A percentile compares a stretch with the other conserved stretches of the same genome.
These are phyloP conservation scores for Neoboletus subvelutipes DNA, from an alignment of 768 basidiomycete genomes.

Conservation along the genomic window DNA sequence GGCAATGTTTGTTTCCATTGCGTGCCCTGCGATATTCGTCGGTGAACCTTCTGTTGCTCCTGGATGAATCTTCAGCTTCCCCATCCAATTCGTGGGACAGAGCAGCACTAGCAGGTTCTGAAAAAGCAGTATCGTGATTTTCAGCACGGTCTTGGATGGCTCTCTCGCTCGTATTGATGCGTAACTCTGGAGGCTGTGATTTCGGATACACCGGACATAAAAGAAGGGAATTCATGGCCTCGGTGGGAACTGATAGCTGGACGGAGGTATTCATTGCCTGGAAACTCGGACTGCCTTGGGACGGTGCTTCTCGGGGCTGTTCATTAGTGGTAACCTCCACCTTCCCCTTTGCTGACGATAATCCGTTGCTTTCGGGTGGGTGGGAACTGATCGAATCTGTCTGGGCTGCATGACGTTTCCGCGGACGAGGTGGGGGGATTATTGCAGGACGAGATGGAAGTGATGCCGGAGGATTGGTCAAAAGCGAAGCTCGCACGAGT, in stretches of 20 bases:
- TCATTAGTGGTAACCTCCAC: background rate
- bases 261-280: slow-evolving; percentile 12
- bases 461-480: background rate
- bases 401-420: slow-evolving; percentile 7
- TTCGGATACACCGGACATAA: slow-evolving; percentile 10
- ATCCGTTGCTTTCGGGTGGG: background rate
- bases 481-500: background rate
- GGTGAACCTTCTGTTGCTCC: slow-evolving; percentile 2
- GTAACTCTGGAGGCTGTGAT: slow-evolving; percentile 1
- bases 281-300: background rate
- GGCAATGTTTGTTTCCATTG: slow-evolving; percentile 1
- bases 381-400: background rate
- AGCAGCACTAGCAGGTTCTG: slow-evolving; percentile 8
- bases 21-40: slow-evolving; percentile 13
- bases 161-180: background rate
- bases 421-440: slow-evolving; percentile 28
- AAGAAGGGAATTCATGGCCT: slow-evolving; percentile 10
- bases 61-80: slow-evolving; percentile 17
- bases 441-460: slow-evolving; percentile 20
- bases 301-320: background rate
- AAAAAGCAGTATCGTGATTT: slow-evolving; percentile 1
- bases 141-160: background rate
- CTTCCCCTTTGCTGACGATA: background rate
- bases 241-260: slow-evolving; percentile 3
- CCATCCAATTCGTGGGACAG: slow-evolving; percentile 2